Evolutionary conservation across 2,329 filamentous ascomycete genomes (phyloP).

Genomic region (Xylaria arbuscula): DNA sequence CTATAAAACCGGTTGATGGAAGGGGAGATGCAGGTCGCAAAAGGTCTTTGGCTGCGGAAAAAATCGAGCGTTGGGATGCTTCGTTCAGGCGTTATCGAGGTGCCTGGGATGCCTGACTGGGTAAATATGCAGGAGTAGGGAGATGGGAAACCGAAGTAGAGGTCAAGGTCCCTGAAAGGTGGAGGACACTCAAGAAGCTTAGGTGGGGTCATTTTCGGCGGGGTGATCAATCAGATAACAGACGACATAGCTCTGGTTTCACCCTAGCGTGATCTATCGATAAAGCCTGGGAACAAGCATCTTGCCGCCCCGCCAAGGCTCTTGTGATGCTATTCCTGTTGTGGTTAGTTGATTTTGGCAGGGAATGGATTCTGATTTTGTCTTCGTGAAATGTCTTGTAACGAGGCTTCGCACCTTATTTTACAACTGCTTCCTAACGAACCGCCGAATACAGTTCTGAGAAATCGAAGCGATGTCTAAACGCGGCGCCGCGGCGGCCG

Average conservation of each 20-base stretch:
- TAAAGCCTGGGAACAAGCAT: constrained; percentile 3
- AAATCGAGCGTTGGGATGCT: constrained; percentile 2
- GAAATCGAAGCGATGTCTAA: constrained; percentile 62
- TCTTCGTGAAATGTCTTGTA: constrained; percentile 14
- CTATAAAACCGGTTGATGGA: not conserved
- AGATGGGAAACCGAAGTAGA: constrained; percentile 21
- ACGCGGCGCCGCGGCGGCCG: constrained; percentile 53
- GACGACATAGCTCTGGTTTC: not conserved
- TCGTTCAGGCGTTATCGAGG: constrained; percentile 1
- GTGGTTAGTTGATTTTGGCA: constrained; percentile 31
- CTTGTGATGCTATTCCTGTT: constrained; percentile 4
- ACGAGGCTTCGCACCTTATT: not conserved
- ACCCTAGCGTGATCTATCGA: constrained; percentile 31
- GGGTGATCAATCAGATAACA: constrained; percentile 42
- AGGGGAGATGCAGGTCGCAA: not conserved
- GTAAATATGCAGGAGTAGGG: constrained; percentile 29
- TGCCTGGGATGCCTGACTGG: constrained; percentile 10
- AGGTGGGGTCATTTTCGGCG: constrained; percentile 36
- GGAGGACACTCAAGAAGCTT: constrained; percentile 16
- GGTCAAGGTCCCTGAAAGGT: constrained; percentile 10
- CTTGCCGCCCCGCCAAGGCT: not conserved
- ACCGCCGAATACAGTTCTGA: not conserved
- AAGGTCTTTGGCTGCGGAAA: constrained; percentile 5
- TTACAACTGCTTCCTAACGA: not conserved
- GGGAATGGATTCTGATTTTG: constrained; percentile 6